Evolutionary conservation across 768 basidiomycete species (phyloP).

Genomic region (Termitomyces sp.): DNA sequence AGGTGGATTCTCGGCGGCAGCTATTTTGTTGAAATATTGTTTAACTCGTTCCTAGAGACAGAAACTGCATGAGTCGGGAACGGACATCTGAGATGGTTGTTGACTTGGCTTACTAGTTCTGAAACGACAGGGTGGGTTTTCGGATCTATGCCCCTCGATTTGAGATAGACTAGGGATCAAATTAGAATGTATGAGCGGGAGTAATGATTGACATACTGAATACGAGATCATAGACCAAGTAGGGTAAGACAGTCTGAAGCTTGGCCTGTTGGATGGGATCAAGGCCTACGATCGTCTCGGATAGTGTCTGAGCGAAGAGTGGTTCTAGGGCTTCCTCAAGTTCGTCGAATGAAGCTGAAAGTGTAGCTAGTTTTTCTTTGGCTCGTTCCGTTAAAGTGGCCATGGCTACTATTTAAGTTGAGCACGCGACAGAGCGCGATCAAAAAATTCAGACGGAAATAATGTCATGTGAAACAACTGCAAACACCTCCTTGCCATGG

Average conservation of each 20-base stretch:
- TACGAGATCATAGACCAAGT: slow-evolving; percentile 79
- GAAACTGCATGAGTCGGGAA: background rate
- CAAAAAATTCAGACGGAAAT: slow-evolving; percentile 8
- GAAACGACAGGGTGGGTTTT: slow-evolving; percentile 68
- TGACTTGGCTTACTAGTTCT: slow-evolving; percentile 46
- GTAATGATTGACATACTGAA: slow-evolving; percentile 51
- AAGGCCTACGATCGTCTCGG: slow-evolving; percentile 57
- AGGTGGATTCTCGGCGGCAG: slow-evolving; percentile 63
- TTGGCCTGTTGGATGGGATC: slow-evolving; percentile 79
- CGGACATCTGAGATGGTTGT: background rate
- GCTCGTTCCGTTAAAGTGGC: slow-evolving; percentile 40
- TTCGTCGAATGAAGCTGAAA: slow-evolving; percentile 56
- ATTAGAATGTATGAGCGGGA: slow-evolving; percentile 2
- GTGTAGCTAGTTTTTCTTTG: slow-evolving; percentile 41
- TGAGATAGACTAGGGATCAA: slow-evolving; percentile 62
- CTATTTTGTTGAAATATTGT: slow-evolving; percentile 80
- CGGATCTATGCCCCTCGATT: slow-evolving; percentile 74
- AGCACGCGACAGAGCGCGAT: background rate
- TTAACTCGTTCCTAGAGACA: slow-evolving; percentile 59
- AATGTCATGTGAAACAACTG: slow-evolving; percentile 20
- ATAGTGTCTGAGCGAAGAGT: slow-evolving; percentile 60
- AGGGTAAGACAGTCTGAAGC: slow-evolving; percentile 73
- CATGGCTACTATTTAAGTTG: slow-evolving; percentile 24
- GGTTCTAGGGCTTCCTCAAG: slow-evolving; percentile 66
- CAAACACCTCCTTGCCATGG: slow-evolving; percentile 35